phyloP scores from a whole-genome alignment of 495 filamentous ascomycete species.

The Friedmanniomyces endolithicus region DNA sequence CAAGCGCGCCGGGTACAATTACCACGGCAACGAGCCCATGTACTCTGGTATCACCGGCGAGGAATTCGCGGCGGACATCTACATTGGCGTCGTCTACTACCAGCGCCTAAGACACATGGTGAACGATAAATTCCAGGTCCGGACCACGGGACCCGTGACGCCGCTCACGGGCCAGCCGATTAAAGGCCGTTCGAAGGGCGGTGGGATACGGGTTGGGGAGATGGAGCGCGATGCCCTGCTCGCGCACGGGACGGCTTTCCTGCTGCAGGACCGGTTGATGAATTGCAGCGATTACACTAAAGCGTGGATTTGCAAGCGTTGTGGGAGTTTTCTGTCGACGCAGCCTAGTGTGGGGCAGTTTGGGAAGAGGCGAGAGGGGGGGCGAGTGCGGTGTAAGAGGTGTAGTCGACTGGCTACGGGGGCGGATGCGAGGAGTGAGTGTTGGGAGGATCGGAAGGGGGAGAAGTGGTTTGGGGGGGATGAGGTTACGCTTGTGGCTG shows the following conservation, averaged over 20 bases:
- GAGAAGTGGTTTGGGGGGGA: slow-evolving; percentile 72
- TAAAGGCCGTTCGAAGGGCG: slow-evolving; percentile 88
- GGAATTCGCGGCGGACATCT: slow-evolving; percentile 90
- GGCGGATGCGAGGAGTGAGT: slow-evolving; percentile 28
- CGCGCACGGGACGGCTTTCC: slow-evolving; percentile 86
- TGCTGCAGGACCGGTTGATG: slow-evolving; percentile 87
- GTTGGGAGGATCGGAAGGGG: slow-evolving; percentile 88
- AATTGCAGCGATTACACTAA: slow-evolving; percentile 89
- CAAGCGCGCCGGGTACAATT: slow-evolving; percentile 89
- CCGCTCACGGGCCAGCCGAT: slow-evolving; percentile 87
- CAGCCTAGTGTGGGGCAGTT: slow-evolving; percentile 53
- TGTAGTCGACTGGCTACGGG: slow-evolving; percentile 57
- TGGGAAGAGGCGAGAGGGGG: slow-evolving; percentile 33
- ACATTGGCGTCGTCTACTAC: slow-evolving; percentile 93
- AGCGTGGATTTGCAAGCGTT: slow-evolving; percentile 75
- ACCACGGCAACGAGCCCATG: slow-evolving; percentile 95
- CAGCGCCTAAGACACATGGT: slow-evolving; percentile 98
- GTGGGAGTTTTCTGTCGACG: slow-evolving; percentile 77
- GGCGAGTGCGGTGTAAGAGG: slow-evolving; percentile 68
- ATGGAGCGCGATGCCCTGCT: slow-evolving; percentile 95
- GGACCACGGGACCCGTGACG: slow-evolving; percentile 85
- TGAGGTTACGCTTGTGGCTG: slow-evolving; percentile 77
- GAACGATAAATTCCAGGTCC: slow-evolving; percentile 97
- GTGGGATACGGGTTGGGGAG: slow-evolving; percentile 96
- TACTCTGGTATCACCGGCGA: slow-evolving; percentile 92